A percentile compares a stretch with the other conserved stretches of the same genome.
These are phyloP conservation scores for Colletotrichum horii DNA, from an alignment of 2,329 filamentous ascomycete species.

Conservation along the genomic window DNA sequence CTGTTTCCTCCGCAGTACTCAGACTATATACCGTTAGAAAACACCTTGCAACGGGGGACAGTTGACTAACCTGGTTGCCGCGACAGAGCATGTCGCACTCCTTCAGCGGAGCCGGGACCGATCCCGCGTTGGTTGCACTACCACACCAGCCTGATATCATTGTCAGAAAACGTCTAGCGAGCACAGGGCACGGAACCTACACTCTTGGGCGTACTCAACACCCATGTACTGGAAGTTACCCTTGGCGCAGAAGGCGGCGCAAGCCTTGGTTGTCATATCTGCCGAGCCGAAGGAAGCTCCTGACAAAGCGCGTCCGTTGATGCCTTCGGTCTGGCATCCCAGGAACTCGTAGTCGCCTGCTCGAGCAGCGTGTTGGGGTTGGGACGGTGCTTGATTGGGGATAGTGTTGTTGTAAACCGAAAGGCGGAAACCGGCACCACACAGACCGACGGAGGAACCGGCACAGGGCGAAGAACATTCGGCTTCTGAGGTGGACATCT, in stretches of 20 bases:
- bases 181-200: constrained; percentile 18
- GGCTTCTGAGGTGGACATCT: constrained; percentile 19
- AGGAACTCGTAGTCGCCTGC: constrained; percentile 24
- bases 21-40: background rate
- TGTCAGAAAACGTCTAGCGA: constrained; percentile 6
- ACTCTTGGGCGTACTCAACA: constrained; percentile 32
- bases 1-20: constrained; percentile 20
- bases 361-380: constrained; percentile 17
- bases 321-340: constrained; percentile 27
- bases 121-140: constrained; percentile 22
- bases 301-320: constrained; percentile 23
- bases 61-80: constrained; percentile 16
- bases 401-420: constrained; percentile 27
- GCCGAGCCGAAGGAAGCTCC: constrained; percentile 23
- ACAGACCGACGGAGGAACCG: constrained; percentile 12
- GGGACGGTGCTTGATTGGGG: constrained; percentile 12
- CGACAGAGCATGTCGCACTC: constrained; percentile 27
- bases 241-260: constrained; percentile 27
- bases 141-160: constrained; percentile 24
- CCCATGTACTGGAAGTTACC: constrained; percentile 26
- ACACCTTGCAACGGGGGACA: rapidly evolving
- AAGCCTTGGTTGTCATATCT: constrained; percentile 28
- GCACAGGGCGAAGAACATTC: constrained; percentile 24
- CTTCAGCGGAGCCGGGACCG: constrained; percentile 9
- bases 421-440: constrained; percentile 23